Conservation (phyloP, 2,329 filamentous ascomycete genomes). For the Epichloe festucae region DNA sequence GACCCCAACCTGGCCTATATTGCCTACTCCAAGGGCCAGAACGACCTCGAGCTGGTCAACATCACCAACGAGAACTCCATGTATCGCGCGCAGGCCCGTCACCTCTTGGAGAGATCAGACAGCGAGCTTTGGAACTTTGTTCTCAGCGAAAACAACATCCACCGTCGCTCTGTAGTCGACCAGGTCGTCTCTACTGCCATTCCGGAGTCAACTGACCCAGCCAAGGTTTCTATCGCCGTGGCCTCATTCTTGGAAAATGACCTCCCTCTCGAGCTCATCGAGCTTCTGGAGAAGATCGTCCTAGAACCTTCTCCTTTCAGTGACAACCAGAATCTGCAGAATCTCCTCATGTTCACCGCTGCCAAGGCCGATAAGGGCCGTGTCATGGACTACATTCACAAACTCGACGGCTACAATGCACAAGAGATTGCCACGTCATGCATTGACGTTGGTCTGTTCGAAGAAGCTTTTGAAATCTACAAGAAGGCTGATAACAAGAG, state of each 20-base stretch:
- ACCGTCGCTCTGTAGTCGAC: conserved; percentile 85
- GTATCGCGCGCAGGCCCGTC: conserved; percentile 96
- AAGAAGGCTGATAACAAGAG: conserved; percentile 91
- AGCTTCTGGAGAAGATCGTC: conserved; percentile 97
- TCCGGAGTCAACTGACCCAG: conserved; percentile 79
- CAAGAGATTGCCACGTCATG: conserved; percentile 88
- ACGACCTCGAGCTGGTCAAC: conserved; percentile 90
- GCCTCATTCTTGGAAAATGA: conserved; percentile 86
- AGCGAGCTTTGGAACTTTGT: conserved; percentile 89
- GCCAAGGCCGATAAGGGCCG: conserved; percentile 92
- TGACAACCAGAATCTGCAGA: conserved; percentile 93
- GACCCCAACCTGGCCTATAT: conserved; percentile 94
- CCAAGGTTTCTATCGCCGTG: conserved; percentile 90
- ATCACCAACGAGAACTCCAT: conserved; percentile 99
- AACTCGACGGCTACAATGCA: conserved; percentile 76
- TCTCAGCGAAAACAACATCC: conserved; percentile 87
- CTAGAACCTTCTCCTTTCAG: conserved; percentile 98
- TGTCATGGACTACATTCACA: conserved; percentile 92
- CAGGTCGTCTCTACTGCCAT: conserved; percentile 95
- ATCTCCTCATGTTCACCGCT: conserved; percentile 89
- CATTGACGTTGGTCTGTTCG: conserved; percentile 86
- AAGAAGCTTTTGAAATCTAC: conserved; percentile 96
- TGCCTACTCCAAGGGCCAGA: conserved; percentile 91
- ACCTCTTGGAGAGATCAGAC: conserved; percentile 83
- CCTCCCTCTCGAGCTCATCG: conserved; percentile 85